Evolutionary conservation across 257 asterid genomes (phyloP).

Genomic region (Scutellaria barbata): DNA sequence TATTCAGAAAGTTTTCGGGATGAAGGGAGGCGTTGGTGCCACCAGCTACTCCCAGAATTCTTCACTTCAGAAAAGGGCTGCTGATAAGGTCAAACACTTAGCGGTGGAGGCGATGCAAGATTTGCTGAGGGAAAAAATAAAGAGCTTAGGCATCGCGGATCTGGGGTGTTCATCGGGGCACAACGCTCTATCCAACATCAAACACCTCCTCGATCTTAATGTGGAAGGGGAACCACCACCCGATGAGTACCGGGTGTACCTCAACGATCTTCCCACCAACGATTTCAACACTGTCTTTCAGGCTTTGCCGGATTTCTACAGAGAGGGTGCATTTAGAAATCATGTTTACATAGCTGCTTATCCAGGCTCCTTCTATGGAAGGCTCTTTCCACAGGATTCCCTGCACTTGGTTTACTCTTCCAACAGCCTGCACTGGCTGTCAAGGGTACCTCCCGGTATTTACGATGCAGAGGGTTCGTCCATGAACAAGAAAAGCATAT

Average conservation of each 20-base stretch:
- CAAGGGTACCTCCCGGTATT: constrained; percentile 59
- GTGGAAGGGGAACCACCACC: constrained; percentile 44
- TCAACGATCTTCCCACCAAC: constrained; percentile 80
- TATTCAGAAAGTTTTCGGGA: constrained; percentile 76
- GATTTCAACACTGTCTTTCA: constrained; percentile 83
- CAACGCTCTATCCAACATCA: constrained; percentile 66
- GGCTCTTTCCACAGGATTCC: constrained; percentile 66
- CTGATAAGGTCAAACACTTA: constrained; percentile 69
- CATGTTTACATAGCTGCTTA: constrained; percentile 73
- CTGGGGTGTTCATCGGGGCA: constrained; percentile 92
- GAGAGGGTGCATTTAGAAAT: too few species aligned
- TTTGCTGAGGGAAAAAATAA: constrained; percentile 44
- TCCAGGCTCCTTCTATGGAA: constrained; percentile 88
- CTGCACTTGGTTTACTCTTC: constrained; percentile 76
- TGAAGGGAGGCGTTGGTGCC: constrained; percentile 83
- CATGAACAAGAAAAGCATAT: constrained; percentile 64
- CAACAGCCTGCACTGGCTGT: constrained; percentile 90
- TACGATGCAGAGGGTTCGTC: constrained; percentile 60
- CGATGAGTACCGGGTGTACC: constrained; percentile 65
- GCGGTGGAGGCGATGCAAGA: constrained; percentile 53
- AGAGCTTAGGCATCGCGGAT: constrained; percentile 86
- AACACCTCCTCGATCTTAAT: constrained; percentile 48
- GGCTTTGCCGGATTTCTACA: constrained; percentile 68
- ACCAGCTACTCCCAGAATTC: constrained; percentile 73
- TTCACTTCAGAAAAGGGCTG: constrained; percentile 82